Conservation (phyloP, 2,329 filamentous ascomycete species). For the Talaromyces sp. region DNA sequence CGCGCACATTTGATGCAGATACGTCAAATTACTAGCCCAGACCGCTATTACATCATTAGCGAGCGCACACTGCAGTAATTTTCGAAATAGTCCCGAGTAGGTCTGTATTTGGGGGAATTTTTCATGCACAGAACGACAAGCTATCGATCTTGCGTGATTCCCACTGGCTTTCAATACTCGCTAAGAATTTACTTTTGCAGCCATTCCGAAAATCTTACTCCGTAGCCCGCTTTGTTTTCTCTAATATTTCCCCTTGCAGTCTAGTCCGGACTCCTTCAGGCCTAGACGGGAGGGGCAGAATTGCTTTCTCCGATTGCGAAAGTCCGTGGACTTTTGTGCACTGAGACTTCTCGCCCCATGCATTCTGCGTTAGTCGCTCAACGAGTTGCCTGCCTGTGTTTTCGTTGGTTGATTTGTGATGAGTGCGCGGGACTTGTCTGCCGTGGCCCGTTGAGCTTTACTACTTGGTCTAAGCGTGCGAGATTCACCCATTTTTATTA, state of each 20-base stretch:
- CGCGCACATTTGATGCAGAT: background rate
- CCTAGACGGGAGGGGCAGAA: background rate
- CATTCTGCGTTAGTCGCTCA: background rate
- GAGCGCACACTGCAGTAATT: background rate
- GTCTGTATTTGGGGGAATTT: background rate
- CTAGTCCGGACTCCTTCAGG: background rate
- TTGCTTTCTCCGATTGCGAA: background rate
- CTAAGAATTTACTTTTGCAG: background rate
- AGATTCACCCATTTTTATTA: background rate
- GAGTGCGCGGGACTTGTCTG: background rate
- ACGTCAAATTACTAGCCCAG: background rate
- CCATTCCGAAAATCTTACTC: background rate
- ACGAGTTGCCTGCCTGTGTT: background rate
- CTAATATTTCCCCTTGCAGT: background rate
- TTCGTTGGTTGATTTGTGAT: background rate
- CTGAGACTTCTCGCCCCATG: background rate
- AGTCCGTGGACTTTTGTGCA: background rate
- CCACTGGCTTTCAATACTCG: background rate
- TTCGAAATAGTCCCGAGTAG: background rate
- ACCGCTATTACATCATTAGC: background rate
- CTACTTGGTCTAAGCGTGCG: background rate
- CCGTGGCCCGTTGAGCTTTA: too few species aligned
- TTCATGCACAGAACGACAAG: background rate
- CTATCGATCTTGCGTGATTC: background rate
- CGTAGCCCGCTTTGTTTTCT: background rate